These are phyloP conservation scores for Candida sithepensis DNA, from an alignment of 805 yeast species.

Conservation along the genomic window DNA sequence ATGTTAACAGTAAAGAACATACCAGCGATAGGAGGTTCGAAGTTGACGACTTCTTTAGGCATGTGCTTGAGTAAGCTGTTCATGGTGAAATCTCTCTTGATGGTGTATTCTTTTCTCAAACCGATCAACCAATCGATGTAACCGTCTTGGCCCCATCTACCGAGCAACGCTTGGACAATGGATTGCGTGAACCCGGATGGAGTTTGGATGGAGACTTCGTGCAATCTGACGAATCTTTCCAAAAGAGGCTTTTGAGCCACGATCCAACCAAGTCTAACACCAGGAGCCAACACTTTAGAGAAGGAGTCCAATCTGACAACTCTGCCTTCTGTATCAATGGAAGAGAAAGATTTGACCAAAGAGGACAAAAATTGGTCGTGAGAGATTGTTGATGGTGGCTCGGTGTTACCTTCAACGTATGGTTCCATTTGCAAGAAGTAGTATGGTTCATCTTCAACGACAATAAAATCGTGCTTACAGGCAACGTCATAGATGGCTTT, in stretches of 20 bases:
- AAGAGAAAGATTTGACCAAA: slow-evolving; percentile 71
- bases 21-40: slow-evolving; percentile 73
- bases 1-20: slow-evolving; percentile 77
- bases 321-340: slow-evolving; percentile 84
- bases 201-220: slow-evolving; percentile 78
- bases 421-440: slow-evolving; percentile 91
- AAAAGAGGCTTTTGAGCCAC: slow-evolving; percentile 66
- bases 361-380: slow-evolving; percentile 67
- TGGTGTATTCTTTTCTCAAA: slow-evolving; percentile 75
- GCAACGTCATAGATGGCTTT: slow-evolving; percentile 70
- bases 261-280: slow-evolving; percentile 85
- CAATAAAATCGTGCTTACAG: slow-evolving; percentile 78
- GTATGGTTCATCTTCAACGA: slow-evolving; percentile 96
- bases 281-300: slow-evolving; percentile 91
- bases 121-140: slow-evolving; percentile 88
- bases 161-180: slow-evolving; percentile 62
- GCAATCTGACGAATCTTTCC: slow-evolving; percentile 65
- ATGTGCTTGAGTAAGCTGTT: slow-evolving; percentile 64
- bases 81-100: slow-evolving; percentile 82
- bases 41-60: slow-evolving; percentile 41
- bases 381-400: slow-evolving; percentile 26
- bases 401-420: slow-evolving; percentile 44
- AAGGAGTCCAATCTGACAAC: slow-evolving; percentile 86
- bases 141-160: slow-evolving; percentile 88
- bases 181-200: slow-evolving; percentile 82